Evolutionary conservation across 1,284 basidiomycete species (phyloP).

Genomic region (Sutorius eximius): DNA sequence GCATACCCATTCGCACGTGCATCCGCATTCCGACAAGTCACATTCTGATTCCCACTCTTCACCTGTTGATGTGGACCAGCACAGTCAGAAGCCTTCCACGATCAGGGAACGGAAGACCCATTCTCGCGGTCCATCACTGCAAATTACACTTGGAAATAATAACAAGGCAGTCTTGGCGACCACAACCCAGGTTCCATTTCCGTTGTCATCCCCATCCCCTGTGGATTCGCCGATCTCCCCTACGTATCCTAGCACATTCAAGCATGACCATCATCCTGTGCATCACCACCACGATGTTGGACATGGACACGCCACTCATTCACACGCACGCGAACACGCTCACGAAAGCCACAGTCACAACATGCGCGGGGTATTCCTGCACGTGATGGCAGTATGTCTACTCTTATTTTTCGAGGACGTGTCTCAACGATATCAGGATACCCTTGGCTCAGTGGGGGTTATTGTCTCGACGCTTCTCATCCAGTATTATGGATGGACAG

Average conservation of each 20-base stretch:
- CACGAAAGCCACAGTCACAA: constrained; percentile 93
- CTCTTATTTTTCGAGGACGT: constrained; percentile 9
- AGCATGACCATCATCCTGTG: constrained; percentile 32
- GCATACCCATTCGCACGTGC: constrained; percentile 15
- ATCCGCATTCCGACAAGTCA: constrained; percentile 25
- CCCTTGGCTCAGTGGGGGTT: constrained; percentile 94
- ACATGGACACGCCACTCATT: constrained; percentile 48
- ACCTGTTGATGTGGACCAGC: constrained; percentile 4
- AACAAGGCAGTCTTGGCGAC: constrained; percentile 70
- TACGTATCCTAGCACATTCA: constrained; percentile 35
- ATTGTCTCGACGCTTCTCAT: constrained; percentile 97
- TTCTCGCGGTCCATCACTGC: constrained; percentile 35
- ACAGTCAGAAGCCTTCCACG: constrained; percentile 12
- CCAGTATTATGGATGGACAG: constrained; percentile 98
- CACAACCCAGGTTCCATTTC: constrained; percentile 66
- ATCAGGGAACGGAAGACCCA: constrained; percentile 35
- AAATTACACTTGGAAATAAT: constrained; percentile 24
- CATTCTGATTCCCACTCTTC: constrained; percentile 37
- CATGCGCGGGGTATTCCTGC: constrained; percentile 98
- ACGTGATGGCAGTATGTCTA: constrained; percentile 79
- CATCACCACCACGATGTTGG: constrained; percentile 33
- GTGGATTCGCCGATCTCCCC: constrained; percentile 37
- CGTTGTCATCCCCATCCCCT: constrained; percentile 38
- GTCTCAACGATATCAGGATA: constrained; percentile 55
- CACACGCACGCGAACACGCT: constrained; percentile 48